Conservation (phyloP, 129 eudicot species). For the Kitagawia praeruptora region DNA sequence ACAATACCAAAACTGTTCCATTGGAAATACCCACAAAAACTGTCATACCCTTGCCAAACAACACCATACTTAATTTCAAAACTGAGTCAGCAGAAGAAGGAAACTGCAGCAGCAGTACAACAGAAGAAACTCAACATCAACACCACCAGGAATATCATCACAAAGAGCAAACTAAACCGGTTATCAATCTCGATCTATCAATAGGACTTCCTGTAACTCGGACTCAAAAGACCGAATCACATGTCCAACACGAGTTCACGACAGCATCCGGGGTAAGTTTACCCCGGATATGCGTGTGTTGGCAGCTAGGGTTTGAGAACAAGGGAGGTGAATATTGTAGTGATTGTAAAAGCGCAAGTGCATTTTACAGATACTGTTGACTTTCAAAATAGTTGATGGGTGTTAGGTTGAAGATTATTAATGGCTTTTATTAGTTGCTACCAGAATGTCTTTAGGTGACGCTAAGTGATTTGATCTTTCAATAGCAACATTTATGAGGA, state of each 20-base stretch:
- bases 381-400: too few species aligned
- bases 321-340: conserved; percentile 21
- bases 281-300: conserved; percentile 23
- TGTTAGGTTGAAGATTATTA: not conserved
- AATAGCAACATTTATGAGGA: not conserved
- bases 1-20: not conserved
- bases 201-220: conserved; percentile 23
- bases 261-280: not conserved
- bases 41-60: not conserved
- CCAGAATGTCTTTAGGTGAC: not conserved
- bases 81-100: conserved; percentile 13
- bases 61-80: not conserved
- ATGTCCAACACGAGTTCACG: not conserved
- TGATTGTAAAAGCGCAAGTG: conserved; percentile 18
- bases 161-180: not conserved
- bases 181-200: conserved; percentile 27
- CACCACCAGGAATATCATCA: not conserved
- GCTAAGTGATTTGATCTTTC: not conserved
- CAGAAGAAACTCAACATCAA: conserved; percentile 24
- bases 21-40: not conserved
- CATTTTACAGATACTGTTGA: conserved; percentile 19
- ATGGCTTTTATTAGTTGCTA: not conserved
- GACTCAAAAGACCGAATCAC: conserved; percentile 13
- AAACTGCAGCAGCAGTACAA: conserved; percentile 39
- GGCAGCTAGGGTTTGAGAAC: conserved; percentile 27